These are phyloP conservation scores for Verticillium tricorpus DNA, from an alignment of 2,329 filamentous ascomycete species.

Conservation along the genomic window DNA sequence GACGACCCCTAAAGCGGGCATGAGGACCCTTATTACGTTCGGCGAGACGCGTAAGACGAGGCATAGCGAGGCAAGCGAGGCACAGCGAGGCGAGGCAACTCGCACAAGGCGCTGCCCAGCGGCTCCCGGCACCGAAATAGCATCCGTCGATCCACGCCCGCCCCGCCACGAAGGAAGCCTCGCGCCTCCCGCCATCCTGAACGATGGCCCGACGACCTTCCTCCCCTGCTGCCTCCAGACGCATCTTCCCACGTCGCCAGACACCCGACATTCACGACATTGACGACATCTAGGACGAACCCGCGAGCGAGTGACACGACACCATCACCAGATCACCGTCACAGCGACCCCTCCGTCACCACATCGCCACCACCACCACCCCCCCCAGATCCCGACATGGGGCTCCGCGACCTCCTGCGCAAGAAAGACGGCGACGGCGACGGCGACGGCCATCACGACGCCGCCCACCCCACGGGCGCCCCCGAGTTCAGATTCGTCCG, in stretches of 20 bases:
- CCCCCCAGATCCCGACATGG: slow-evolving; percentile 33
- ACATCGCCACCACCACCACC: neutral
- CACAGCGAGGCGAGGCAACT: too few relatives aligned
- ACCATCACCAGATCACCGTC: neutral
- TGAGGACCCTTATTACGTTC: neutral
- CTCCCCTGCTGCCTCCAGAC: neutral
- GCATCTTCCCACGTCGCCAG: neutral
- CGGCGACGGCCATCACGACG: slow-evolving; percentile 25
- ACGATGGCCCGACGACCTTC: neutral
- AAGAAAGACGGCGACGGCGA: slow-evolving; percentile 45
- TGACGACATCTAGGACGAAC: too few relatives aligned
- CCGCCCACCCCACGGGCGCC: slow-evolving; percentile 18
- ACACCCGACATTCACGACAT: neutral
- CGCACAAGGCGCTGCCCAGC: neutral
- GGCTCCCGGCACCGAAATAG: neutral
- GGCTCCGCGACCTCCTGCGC: slow-evolving; percentile 47
- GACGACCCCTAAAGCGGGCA: neutral
- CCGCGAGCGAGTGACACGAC: too few relatives aligned
- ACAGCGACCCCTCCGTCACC: neutral
- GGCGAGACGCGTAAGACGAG: too few relatives aligned
- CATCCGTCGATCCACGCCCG: neutral
- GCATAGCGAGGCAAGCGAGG: too few relatives aligned
- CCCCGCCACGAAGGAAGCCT: neutral
- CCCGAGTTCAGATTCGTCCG: slow-evolving; percentile 81
- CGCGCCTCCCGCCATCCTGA: neutral